Base-by-base conservation (phyloP, 2,329 filamentous ascomycete species). In the Xylaria sp. region DNA sequence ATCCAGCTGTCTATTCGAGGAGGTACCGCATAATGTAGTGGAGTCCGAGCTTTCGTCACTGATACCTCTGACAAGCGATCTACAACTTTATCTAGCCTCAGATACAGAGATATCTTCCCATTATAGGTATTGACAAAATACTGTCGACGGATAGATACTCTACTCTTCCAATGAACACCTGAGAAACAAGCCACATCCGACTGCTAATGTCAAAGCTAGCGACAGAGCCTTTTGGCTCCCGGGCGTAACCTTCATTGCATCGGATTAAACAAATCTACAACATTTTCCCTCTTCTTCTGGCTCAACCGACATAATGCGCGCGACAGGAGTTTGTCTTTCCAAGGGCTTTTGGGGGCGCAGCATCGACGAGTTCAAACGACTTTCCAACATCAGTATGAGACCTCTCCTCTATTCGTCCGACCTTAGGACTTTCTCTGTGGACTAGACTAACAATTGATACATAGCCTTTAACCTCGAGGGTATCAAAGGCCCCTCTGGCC, bases 381-480 rank as follows among this genome's bases (percentile, higher is more conserved):
- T 87, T 50, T 84, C 87, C 1, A 81, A 81, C 23, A 86, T 90
- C 73, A 85, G 88, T 90, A 80, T 8, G 79, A 35, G 2, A 9
- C 32, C 32, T 35, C 10, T 44, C 3, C 13, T 13, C 47, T 3
- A 10, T 21, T n/a, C 44, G 10, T 47, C 18, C n/a, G 5, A 47
- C n/a, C 9, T 9, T 10, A n/a, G 6, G 13, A 44, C 40, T 18
- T n/a, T 44, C 40, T 44, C 40, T 16, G 6, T 27, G 10, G 21
- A 10, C 68, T 66, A 16, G 67, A 13, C 48, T 55, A 70, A 40
- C 66, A 25, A 60, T 61, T 54, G 21, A 21, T 12, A 13, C 69
- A 60, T 76, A 93, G 92, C 88, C 44, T 79, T 92, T 72, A 91
- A 87, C 61, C 84, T 92, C 73, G 91, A 94, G 80, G 90, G 87